Evolutionary conservation across 2,329 filamentous ascomycete genomes (phyloP).

Genomic region (Diaporthe citrichinensis): DNA sequence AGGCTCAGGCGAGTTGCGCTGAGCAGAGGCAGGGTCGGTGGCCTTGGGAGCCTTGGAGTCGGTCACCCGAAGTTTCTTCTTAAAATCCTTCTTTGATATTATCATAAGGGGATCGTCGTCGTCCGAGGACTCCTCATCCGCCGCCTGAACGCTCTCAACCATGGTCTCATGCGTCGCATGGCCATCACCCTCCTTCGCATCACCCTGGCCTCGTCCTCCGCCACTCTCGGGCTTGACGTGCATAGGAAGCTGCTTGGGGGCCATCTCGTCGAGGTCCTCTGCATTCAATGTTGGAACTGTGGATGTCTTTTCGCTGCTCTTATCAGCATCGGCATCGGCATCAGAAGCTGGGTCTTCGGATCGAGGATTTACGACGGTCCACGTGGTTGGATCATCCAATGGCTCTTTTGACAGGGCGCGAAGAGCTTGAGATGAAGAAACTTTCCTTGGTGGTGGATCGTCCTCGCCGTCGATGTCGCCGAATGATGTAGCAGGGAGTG

Average conservation of each 20-base stretch:
- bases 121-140: slow-evolving; percentile 35
- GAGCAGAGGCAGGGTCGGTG: not conserved
- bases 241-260: not conserved
- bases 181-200: not conserved
- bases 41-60: not conserved
- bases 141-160: not conserved
- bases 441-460: slow-evolving; percentile 51
- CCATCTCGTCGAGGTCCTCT: slow-evolving; percentile 1
- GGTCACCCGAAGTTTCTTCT: slow-evolving; percentile 12
- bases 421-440: slow-evolving; percentile 55
- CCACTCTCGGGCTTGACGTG: not conserved
- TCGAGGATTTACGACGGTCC: slow-evolving; percentile 51
- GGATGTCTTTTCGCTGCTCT: not conserved
- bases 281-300: not conserved
- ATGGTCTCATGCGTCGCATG: not conserved
- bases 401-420: slow-evolving; percentile 53
- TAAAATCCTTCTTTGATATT: slow-evolving; percentile 38
- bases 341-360: slow-evolving; percentile 18
- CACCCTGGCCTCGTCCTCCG: not conserved
- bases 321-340: slow-evolving; percentile 5
- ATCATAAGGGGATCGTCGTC: slow-evolving; percentile 39
- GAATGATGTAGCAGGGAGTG: slow-evolving; percentile 45
- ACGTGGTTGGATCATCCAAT: slow-evolving; percentile 52
- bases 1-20: not conserved
- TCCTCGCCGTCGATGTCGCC: slow-evolving; percentile 51